Base-by-base conservation (phyloP, 257 asterid genomes). In the Ophiorrhiza pumila region DNA sequence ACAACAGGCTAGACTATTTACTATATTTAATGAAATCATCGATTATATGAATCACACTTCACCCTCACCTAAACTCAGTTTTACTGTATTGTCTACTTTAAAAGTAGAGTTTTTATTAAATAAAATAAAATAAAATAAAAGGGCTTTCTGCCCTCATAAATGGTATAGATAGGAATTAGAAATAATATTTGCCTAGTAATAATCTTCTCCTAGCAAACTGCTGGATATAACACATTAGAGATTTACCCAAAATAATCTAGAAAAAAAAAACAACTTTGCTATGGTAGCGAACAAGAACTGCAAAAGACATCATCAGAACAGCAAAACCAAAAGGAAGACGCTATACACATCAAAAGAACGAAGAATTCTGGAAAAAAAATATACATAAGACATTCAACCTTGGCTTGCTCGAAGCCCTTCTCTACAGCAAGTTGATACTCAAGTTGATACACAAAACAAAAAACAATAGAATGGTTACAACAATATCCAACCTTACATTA, bases 401-500 rank as follows among this genome's bases (percentile, higher is more conserved):
- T 52, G 58, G 43, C 49, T 53, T 55, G 27, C 50, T 41, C 73
- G 17, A 67, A 32, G 65, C 42, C 50, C 55, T n/a, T n/a, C 65
- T 71, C 80, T 67, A 79, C 84, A 69, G 79, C 78, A 62, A 75
- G 74, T 83, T 79, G 84, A 70, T 82, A 79, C n/a, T n/a, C 86
- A 87, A 81, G 71, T 83, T 31, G 37, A 78, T 71, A 73, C 89
- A 42, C 42, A 82, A 84, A 76, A 83, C 81, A 75, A 88, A 83
- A 78, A 85, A 80, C 78, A 83, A 83, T 87, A 85, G 85, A 89
- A 88, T 81, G 78, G 82, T 79, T 70, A 82, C 78, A n/a, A 84
- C 61, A 56, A 76, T 31, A 78, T 84, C 86, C 82, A 78, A 66
- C 78, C 85, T 75, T 35, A 74, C 80, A 58, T 77, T 74, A 11